Percentiles rank a stretch among this genome's conserved stretches.
These are phyloP conservation scores for Phytophthora fragariaefolia DNA, from an alignment of 352 stramenopile genomes.

Conservation along the genomic window DNA sequence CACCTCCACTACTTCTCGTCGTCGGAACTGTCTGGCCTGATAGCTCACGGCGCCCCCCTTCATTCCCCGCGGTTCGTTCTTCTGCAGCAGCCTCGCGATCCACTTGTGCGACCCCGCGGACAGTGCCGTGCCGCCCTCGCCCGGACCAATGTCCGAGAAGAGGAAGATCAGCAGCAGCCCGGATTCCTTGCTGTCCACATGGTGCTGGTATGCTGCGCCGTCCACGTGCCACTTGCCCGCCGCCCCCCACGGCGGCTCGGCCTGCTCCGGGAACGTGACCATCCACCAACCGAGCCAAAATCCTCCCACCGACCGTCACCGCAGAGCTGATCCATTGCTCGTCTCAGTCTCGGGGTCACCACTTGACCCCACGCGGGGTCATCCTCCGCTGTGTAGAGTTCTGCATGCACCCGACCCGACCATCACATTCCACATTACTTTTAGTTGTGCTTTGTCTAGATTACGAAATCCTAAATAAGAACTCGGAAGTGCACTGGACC, in stretches of 20 bases:
- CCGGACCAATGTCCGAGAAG: conserved; percentile 71
- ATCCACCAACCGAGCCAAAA: conserved; percentile 88
- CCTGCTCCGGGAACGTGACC: conserved; percentile 75
- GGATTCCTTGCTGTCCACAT: conserved; percentile 71
- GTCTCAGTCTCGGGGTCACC: conserved; percentile 48
- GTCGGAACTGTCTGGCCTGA: conserved; percentile 41
- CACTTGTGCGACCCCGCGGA: conserved; percentile 66
- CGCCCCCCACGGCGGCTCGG: conserved; percentile 57
- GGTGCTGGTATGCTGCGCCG: conserved; percentile 76
- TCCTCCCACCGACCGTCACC: conserved; percentile 62
- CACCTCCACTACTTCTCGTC: conserved; percentile 61
- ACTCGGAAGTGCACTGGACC: conserved; percentile 32
- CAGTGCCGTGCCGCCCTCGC: conserved; percentile 76
- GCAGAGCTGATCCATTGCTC: conserved; percentile 78
- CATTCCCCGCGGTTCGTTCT: conserved; percentile 59
- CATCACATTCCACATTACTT: background rate
- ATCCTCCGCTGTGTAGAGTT: conserved; percentile 54
- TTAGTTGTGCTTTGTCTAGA: background rate
- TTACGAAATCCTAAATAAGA: background rate
- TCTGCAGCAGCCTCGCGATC: conserved; percentile 60
- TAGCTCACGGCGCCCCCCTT: conserved; percentile 66
- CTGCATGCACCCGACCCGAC: conserved; percentile 24
- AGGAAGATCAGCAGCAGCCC: conserved; percentile 84
- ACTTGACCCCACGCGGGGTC: conserved; percentile 53
- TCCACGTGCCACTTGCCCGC: conserved; percentile 87